Evolutionary conservation across 75 land plant genomes (phyloP), one percentile per base, ranked within the genome.

Genomic region (Picea sitchensis): DNA sequence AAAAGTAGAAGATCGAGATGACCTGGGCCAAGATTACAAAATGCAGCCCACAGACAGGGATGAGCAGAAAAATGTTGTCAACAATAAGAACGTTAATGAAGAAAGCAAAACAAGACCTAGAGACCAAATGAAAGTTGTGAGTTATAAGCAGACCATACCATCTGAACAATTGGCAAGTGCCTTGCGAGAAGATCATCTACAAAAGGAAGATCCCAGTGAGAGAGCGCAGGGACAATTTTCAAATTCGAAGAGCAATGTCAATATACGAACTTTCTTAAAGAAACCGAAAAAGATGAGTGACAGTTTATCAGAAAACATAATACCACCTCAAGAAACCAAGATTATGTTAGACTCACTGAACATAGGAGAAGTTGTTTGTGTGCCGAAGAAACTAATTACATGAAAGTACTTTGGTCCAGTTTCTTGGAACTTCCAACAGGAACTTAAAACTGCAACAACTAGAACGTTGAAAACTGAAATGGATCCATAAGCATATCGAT

Each of bases 391-490:
- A n/a, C n/a, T n/a, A n/a, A n/a, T n/a, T n/a, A n/a, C n/a, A n/a
- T n/a, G n/a, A n/a, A n/a, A n/a, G n/a, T n/a, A n/a, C n/a, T n/a
- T n/a, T n/a, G n/a, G n/a, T n/a, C n/a, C n/a, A n/a, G n/a, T n/a
- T n/a, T n/a, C n/a, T n/a, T n/a, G n/a, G n/a, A n/a, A n/a, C n/a
- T n/a, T n/a, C n/a, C n/a, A n/a, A n/a, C n/a, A n/a, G n/a, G n/a
- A n/a, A n/a, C n/a, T n/a, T n/a, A n/a, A n/a, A n/a, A n/a, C n/a
- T n/a, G n/a, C n/a, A n/a, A n/a, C n/a, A n/a, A n/a, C n/a, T n/a
- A n/a, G n/a, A n/a, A n/a, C n/a, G n/a, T n/a, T n/a, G n/a, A 67
- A 67, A 67, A 68, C 72, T 68, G 72, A 68, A 38, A 68, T 68
- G 38, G 34, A 38, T 68, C 18, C 31, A 17, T 12, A 68, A 41